Conservation (phyloP, 208 protist species). For the Trypanosoma lewisi region DNA sequence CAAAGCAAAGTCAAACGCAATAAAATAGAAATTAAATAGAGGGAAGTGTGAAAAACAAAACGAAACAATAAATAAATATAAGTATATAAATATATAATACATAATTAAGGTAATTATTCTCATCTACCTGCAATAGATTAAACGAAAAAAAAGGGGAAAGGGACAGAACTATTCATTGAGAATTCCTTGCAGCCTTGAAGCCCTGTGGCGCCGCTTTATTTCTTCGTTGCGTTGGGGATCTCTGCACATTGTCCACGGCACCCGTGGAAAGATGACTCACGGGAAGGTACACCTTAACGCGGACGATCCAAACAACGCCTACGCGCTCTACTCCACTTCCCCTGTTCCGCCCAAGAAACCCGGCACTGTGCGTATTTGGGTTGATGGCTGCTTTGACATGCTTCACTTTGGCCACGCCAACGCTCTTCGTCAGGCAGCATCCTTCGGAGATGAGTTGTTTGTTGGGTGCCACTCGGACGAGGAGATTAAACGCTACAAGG, state of each 20-base stretch:
- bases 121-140: too few species aligned
- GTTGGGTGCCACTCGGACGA: constrained; percentile 97
- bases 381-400: constrained; percentile 92
- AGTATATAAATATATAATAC: neutral
- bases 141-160: too few species aligned
- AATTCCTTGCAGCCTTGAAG: neutral
- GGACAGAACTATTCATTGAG: too few species aligned
- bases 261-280: neutral
- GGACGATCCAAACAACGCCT: constrained; percentile 57
- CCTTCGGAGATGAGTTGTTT: constrained; percentile 93
- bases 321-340: constrained; percentile 49
- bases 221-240: neutral
- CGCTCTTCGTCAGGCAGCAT: constrained; percentile 80
- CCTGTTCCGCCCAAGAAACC: constrained; percentile 60
- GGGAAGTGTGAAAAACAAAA: too few species aligned
- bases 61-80: neutral
- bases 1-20: neutral
- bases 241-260: neutral
- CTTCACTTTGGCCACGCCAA: constrained; percentile 91
- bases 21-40: neutral
- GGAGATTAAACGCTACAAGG: constrained; percentile 96
- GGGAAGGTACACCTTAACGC: constrained; percentile 66
- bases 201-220: neutral
- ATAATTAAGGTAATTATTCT: neutral
- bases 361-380: constrained; percentile 77